Base-by-base conservation (phyloP, 2,329 filamentous ascomycete genomes). In the Cryphonectria nitschkei region DNA sequence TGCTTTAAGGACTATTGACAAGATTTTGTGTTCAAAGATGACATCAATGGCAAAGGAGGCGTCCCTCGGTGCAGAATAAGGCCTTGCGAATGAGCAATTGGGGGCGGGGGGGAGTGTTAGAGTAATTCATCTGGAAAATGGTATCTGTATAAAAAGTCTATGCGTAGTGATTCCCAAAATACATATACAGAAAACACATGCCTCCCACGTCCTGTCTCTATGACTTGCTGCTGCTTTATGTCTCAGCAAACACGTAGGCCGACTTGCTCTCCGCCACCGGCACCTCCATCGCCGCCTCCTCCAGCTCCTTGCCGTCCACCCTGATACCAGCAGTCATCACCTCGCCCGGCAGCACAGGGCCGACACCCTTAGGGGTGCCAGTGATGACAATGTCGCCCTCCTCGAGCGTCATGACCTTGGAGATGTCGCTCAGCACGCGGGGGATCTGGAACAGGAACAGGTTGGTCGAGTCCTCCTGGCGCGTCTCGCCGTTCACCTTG, bases 351-450 rank as follows among this genome's bases (percentile, higher is more conserved):
- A 90, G 89, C 1, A 97, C 94, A 29, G 90, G 87, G 1, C 96
- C 96, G 1, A 99, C 96, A 16, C 96, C 96, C 83, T 98, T 98
- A 65, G 96, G 96, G 66, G 96, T 99, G 26, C 96, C 96, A n/a
- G 96, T 99, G 76, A 99, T 84, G 65, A 99, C 90, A 77, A 99
- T 90, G 81, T 99, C 96, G 65, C 95, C 96, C 77, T 92, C 89
- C 81, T 97, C 92, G 71, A 99, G 85, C 11, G 94, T 94, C 94
- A 98, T 98, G 70, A 98, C 95, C 79, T 91, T 91, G 75, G 93
- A 96, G 79, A 99, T 97, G 83, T 98, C 94, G 77, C 92, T 93
- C 78, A 99, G 81, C 74, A 97, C 90, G 75, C 93, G 87, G 32
- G 95, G 95, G 77, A 99, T 96, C 70, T 88, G 87, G 86, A 97